Evolutionary conservation across 352 stramenopile species (phyloP), one percentile per base, ranked within the genome.

Genomic region (Pythium scleroteichum): DNA sequence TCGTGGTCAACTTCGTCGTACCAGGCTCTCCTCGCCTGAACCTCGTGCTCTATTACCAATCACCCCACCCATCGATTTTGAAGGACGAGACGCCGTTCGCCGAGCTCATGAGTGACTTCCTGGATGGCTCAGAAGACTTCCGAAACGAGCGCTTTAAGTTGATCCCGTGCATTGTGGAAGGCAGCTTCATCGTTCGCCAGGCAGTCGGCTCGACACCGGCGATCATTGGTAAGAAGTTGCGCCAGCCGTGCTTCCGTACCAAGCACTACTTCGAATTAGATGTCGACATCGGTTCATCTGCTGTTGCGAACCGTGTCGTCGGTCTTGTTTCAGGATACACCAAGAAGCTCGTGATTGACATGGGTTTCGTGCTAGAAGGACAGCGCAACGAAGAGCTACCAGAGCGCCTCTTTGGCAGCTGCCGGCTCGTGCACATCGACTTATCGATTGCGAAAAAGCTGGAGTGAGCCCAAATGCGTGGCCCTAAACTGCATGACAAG

Each of bases 321-420:
- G 80, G 80, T 5, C 70, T 92, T 19, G 82, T 90, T 0, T 73
- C 72, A 1, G 79, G 82, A 0, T 92, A 90, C 59, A 80, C 80
- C 4, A 92, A 92, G 65, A 92, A 90, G 53, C 70, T 92, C 39
- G 80, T 92, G 44, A 89, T 92, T 53, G 80, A 92, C 67, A 90
- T 92, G 81, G 81, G 80, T 23, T 92, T 89, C 46, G 45, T 92
- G 40, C 40, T 92, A 35, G 80, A 92, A 60, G 80, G 73, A 19
- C 81, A 88, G 48, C 78, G 72, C 24, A 46, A 68, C 0, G 78
- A 92, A 20, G 82, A 92, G 44, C 65, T 92, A 8, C 82, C 82
- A 9, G 82, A 92, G 57, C 72, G 82, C 40, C 71, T 92, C 23
- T 87, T 92, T 50, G 82, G 82, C 14, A 85, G 49, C 53, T 71